Conservation (phyloP, 2,329 filamentous ascomycete species). For the Colletotrichum lindemuthianum region DNA sequence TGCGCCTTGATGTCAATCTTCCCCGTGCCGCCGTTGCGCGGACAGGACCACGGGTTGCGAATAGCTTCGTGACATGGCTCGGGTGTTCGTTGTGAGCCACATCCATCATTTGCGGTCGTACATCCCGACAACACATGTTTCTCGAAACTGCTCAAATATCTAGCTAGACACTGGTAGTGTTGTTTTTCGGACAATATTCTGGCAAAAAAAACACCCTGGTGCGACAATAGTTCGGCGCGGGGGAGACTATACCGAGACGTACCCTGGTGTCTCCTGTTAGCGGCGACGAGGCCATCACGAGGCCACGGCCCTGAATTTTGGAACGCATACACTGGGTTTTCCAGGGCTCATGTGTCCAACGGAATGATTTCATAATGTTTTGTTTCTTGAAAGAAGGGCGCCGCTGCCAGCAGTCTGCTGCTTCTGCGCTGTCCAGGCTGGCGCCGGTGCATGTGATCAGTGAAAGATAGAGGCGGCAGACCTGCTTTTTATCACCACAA, state of each 20-base stretch:
- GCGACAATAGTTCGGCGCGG: not conserved
- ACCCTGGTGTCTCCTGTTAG: conserved; percentile 5
- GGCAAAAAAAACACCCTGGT: not conserved
- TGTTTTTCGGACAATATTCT: not conserved
- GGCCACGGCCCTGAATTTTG: not conserved
- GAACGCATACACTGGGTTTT: not conserved
- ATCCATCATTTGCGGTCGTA: not conserved
- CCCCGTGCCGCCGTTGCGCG: conserved; percentile 23
- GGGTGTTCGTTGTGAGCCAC: not conserved
- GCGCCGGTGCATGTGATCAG: no score
- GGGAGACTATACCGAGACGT: not conserved
- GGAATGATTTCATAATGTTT: not conserved
- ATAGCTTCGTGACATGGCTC: conserved; percentile 23
- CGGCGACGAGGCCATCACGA: conserved; percentile 16
- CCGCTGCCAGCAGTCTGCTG: not conserved
- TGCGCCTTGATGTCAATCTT: conserved; percentile 32
- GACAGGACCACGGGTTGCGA: conserved; percentile 23
- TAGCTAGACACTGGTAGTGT: not conserved
- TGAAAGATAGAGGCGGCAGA: no score
- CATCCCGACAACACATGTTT: not conserved
- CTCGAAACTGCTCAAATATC: not conserved
- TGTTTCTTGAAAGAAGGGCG: not conserved
- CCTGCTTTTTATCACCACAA: no score
- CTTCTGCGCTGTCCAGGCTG: not conserved
- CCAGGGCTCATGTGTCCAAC: not conserved